phyloP scores from a whole-genome alignment of 768 basidiomycete genomes.

The Suillus clintonianus region DNA sequence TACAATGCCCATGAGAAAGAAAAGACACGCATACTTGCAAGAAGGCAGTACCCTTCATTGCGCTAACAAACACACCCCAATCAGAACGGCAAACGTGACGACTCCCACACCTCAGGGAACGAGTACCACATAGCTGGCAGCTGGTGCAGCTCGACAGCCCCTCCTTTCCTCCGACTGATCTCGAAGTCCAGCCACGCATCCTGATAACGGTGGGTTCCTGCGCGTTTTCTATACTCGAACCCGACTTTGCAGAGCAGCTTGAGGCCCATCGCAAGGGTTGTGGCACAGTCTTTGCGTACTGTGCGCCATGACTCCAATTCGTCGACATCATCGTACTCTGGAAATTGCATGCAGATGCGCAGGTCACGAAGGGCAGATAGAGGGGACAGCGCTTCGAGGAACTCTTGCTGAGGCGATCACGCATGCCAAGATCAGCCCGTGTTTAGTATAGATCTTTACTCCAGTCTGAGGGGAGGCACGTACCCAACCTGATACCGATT shows the following conservation, averaged over 20 bases:
- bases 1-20: neutral
- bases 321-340: slow-evolving; percentile 33
- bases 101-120: slow-evolving; percentile 37
- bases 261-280: slow-evolving; percentile 29
- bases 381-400: slow-evolving; percentile 31
- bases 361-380: slow-evolving; percentile 29
- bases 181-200: slow-evolving; percentile 38
- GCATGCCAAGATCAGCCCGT: slow-evolving; percentile 30
- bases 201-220: slow-evolving; percentile 37
- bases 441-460: slow-evolving; percentile 11
- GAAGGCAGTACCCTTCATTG: neutral
- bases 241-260: slow-evolving; percentile 35
- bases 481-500: slow-evolving; percentile 36
- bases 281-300: slow-evolving; percentile 27
- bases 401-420: slow-evolving; percentile 34
- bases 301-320: slow-evolving; percentile 34
- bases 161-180: slow-evolving; percentile 14
- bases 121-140: slow-evolving; percentile 34
- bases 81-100: slow-evolving; percentile 26
- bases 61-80: neutral
- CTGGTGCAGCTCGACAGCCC: slow-evolving; percentile 16
- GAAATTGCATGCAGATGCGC: slow-evolving; percentile 39
- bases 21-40: slow-evolving; percentile 1
- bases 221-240: slow-evolving; percentile 38
- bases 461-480: slow-evolving; percentile 23